These are phyloP conservation scores for Neurospora sp. DNA, from an alignment of 495 filamentous ascomycete genomes.

Conservation along the genomic window DNA sequence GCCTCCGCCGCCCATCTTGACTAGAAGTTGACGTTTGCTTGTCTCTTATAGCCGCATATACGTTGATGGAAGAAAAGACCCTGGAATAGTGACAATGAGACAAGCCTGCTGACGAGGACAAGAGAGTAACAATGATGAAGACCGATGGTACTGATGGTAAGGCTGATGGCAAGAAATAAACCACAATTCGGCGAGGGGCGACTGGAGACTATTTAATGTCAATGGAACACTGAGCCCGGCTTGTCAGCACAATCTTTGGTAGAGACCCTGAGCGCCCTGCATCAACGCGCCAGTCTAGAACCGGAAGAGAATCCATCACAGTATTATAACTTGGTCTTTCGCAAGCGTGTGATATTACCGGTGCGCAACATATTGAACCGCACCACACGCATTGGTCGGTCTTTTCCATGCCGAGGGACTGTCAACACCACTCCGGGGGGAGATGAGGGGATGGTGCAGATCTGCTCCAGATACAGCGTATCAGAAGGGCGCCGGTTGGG, in stretches of 20 bases:
- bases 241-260: not conserved
- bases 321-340: not conserved
- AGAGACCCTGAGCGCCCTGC: not conserved
- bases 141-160: not conserved
- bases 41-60: not conserved
- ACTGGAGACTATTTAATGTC: not conserved
- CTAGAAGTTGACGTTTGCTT: not conserved
- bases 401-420: slow-evolving; percentile 6
- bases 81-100: too few relatives aligned
- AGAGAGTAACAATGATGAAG: not conserved
- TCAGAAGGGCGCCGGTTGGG: not conserved
- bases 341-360: not conserved
- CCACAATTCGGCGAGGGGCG: not conserved
- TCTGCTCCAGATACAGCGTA: not conserved
- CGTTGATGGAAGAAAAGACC: too few relatives aligned
- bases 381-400: not conserved
- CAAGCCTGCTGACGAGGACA: not conserved
- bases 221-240: not conserved
- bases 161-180: not conserved
- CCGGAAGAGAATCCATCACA: not conserved
- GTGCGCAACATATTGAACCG: slow-evolving; percentile 7
- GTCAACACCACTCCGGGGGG: not conserved
- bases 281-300: not conserved
- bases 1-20: slow-evolving; percentile 26
- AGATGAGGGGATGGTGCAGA: slow-evolving; percentile 12